Evolutionary conservation across 2,329 filamentous ascomycete genomes (phyloP).

Genomic region (Didymella pomorum): DNA sequence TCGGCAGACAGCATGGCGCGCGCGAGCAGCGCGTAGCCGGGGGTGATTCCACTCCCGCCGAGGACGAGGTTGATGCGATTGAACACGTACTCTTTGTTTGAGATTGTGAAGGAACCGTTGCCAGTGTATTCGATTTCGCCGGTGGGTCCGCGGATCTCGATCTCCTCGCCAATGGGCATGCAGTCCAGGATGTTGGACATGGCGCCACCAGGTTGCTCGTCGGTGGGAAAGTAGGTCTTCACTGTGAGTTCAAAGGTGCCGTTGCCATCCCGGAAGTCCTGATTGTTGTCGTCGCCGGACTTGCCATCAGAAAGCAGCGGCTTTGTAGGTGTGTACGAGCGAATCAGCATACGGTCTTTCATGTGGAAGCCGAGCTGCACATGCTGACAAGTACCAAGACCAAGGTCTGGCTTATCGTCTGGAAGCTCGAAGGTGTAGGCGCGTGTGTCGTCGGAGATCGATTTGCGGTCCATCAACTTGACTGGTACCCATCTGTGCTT

Average conservation of each 20-base stretch:
- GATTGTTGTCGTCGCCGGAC: neutral
- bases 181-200: conserved; percentile 63
- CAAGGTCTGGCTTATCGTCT: conserved; percentile 52
- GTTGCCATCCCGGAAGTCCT: conserved; percentile 20
- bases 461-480: conserved; percentile 50
- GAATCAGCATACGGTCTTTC: conserved; percentile 59
- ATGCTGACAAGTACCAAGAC: conserved; percentile 62
- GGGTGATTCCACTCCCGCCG: conserved; percentile 61
- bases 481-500: conserved; percentile 59
- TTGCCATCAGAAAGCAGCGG: conserved; percentile 40
- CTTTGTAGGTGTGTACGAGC: conserved; percentile 60
- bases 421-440: conserved; percentile 59
- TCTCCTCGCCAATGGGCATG: conserved; percentile 57
- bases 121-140: conserved; percentile 62
- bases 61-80: conserved; percentile 58
- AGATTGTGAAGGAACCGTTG: conserved; percentile 57
- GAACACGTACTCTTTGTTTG: conserved; percentile 54
- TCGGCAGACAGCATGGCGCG: conserved; percentile 49
- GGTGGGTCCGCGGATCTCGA: conserved; percentile 62
- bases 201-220: conserved; percentile 61
- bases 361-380: conserved; percentile 63
- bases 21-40: conserved; percentile 60
- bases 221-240: conserved; percentile 62
- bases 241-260: conserved; percentile 35
- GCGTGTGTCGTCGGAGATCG: conserved; percentile 56